phyloP scores from a whole-genome alignment of 2,329 filamentous ascomycete species.

The Epicoccum sorghinum region DNA sequence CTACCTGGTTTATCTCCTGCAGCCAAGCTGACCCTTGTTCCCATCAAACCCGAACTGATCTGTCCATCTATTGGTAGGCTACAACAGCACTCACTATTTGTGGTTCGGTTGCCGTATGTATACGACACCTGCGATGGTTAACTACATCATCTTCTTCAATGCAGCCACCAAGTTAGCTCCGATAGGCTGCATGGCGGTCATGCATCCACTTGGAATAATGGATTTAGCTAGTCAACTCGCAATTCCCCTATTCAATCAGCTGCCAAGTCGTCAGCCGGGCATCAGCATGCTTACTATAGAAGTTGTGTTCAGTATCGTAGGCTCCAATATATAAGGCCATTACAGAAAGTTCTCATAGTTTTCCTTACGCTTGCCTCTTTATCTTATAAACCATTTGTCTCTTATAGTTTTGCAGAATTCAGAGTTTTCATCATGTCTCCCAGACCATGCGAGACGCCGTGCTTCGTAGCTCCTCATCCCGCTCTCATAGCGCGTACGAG shows the following conservation, averaged over 20 bases:
- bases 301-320: too few relatives aligned
- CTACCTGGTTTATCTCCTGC: not conserved
- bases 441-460: constrained; percentile 20
- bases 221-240: not conserved
- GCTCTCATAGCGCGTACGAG: constrained; percentile 20
- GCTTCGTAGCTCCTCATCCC: constrained; percentile 27
- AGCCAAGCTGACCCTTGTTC: not conserved
- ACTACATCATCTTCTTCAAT: not conserved
- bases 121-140: not conserved
- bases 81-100: not conserved
- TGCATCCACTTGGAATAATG: too few relatives aligned
- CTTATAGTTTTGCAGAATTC: too few relatives aligned
- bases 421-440: constrained; percentile 13
- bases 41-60: not conserved
- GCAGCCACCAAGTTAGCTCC: not conserved
- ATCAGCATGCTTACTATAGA: not conserved
- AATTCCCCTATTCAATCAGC: not conserved
- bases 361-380: too few relatives aligned
- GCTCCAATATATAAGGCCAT: not conserved
- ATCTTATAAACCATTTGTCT: too few relatives aligned
- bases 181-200: too few relatives aligned
- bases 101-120: not conserved
- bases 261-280: not conserved
- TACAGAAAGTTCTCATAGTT: too few relatives aligned
- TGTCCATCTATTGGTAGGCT: not conserved